phyloP scores from a whole-genome alignment of 2,329 filamentous ascomycete genomes.

The Fusarium mexicanum region DNA sequence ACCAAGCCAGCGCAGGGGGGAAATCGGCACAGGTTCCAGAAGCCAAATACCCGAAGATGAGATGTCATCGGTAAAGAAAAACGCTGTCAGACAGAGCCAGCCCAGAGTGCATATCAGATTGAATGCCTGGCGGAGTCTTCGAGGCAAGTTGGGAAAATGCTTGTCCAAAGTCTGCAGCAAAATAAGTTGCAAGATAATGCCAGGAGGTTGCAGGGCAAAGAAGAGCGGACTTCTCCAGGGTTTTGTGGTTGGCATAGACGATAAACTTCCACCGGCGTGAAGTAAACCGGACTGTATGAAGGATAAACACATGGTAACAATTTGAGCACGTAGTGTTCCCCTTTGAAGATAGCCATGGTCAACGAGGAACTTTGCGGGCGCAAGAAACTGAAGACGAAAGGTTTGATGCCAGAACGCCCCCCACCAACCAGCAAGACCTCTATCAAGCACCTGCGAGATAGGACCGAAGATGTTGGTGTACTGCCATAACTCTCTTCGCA shows the following conservation, averaged over 20 bases:
- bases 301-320: conserved; percentile 47
- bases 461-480: conserved; percentile 66
- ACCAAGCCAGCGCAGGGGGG: conserved; percentile 72
- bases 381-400: conserved; percentile 78
- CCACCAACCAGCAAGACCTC: conserved; percentile 85
- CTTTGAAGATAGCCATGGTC: conserved; percentile 51
- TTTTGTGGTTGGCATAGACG: conserved; percentile 63
- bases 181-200: conserved; percentile 67
- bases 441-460: conserved; percentile 65
- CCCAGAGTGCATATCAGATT: conserved; percentile 70
- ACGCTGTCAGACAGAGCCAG: conserved; percentile 76
- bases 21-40: conserved; percentile 83
- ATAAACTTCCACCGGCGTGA: conserved; percentile 76
- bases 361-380: conserved; percentile 63
- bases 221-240: conserved; percentile 70
- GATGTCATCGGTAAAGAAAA: conserved; percentile 79
- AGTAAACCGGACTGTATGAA: conserved; percentile 75
- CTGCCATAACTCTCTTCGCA: conserved; percentile 61
- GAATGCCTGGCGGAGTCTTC: conserved; percentile 55
- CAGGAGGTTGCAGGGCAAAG: conserved; percentile 76
- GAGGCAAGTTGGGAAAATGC: conserved; percentile 55
- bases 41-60: conserved; percentile 79
- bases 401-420: conserved; percentile 90
- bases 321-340: conserved; percentile 40
- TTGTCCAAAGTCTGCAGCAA: conserved; percentile 49